phyloP scores from a whole-genome alignment of 306 rosid species.

The Lathyrus sativus region DNA sequence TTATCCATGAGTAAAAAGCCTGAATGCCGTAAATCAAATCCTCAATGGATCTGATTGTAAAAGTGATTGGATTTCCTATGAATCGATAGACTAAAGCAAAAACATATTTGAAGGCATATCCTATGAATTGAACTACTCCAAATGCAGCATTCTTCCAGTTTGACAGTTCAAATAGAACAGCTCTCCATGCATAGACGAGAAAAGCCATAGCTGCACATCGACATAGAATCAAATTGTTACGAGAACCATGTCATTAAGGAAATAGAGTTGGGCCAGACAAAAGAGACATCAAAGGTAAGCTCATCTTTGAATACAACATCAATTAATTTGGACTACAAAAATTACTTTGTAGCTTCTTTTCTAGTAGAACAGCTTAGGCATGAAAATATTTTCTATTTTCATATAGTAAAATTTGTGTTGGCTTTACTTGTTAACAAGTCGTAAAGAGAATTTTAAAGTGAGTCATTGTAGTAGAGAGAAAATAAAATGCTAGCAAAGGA shows the following conservation, averaged over 20 bases:
- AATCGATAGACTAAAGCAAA: slow-evolving; percentile 65
- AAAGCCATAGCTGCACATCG: slow-evolving; percentile 65
- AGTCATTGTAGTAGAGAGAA: too few relatives aligned
- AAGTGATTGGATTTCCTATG: slow-evolving; percentile 80
- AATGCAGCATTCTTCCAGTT: slow-evolving; percentile 74
- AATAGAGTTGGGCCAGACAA: not conserved
- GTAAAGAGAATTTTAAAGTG: too few relatives aligned
- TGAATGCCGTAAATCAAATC: slow-evolving; percentile 58
- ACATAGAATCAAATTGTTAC: slow-evolving; percentile 30
- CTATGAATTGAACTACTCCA: slow-evolving; percentile 51
- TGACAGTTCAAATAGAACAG: slow-evolving; percentile 74
- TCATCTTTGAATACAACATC: slow-evolving; percentile 22
- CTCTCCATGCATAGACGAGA: slow-evolving; percentile 91
- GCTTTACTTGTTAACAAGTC: too few relatives aligned
- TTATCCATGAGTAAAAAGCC: slow-evolving; percentile 72
- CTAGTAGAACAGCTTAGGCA: not conserved
- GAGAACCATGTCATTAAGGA: slow-evolving; percentile 13
- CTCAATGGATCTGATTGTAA: slow-evolving; percentile 60
- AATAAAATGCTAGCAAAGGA: too few relatives aligned
- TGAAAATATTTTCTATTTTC: too few relatives aligned
- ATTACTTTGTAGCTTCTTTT: not conserved
- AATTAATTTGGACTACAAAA: slow-evolving; percentile 14
- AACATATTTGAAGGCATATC: slow-evolving; percentile 55
- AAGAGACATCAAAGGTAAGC: slow-evolving; percentile 12
- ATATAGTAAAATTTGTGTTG: too few relatives aligned